Evolutionary conservation across 2,329 filamentous ascomycete genomes (phyloP), one percentile per base, ranked within the genome.

Genomic region (Penicillium sp.): DNA sequence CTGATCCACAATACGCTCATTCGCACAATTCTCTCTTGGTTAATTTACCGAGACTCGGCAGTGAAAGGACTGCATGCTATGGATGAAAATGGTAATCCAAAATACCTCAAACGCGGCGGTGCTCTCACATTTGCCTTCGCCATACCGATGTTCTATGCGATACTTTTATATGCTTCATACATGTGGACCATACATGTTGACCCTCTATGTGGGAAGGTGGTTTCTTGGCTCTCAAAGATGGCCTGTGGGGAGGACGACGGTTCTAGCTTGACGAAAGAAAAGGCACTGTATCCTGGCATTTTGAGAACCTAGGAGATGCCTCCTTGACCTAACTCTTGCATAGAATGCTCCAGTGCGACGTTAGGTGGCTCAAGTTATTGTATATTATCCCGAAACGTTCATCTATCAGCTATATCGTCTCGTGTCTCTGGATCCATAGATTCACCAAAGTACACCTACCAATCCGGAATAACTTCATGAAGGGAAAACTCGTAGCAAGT

Each of bases 1-100:
- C 57, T 72, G 9, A 54, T 72, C 6, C 70, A 71, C 60, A 66
- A 68, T 37, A 64, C 64, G 1, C 47, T 71, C 3, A 69, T 72
- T 47, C 60, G 67, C n/a, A 70, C 68, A 2, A 51, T 71, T 2
- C 51, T 70, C 19, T 60, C 64, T 22, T 67, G 65, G 64, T 50
- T 72, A 55, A 53, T 67, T 2, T 71, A 70, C 41, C 59, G 63
- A 9, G 49, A 55, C 6, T 59, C 44, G 10, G 33, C 55, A 11
- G 10, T 52, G 16, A 37, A 33, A 6, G 60, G 56, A 6, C 7
- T 61, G 11, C 24, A 55, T 31, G 54, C 57, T 4, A 14, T 54
- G 37, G 35, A 59, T 24, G 18, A 19, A 6, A 6, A 49, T 6
- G 54, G 44, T 24, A 47, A 55, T 16, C 35, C 44, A 1, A 36